Evolutionary conservation across 768 basidiomycete species (phyloP).

Genomic region (Suillus bovinus): DNA sequence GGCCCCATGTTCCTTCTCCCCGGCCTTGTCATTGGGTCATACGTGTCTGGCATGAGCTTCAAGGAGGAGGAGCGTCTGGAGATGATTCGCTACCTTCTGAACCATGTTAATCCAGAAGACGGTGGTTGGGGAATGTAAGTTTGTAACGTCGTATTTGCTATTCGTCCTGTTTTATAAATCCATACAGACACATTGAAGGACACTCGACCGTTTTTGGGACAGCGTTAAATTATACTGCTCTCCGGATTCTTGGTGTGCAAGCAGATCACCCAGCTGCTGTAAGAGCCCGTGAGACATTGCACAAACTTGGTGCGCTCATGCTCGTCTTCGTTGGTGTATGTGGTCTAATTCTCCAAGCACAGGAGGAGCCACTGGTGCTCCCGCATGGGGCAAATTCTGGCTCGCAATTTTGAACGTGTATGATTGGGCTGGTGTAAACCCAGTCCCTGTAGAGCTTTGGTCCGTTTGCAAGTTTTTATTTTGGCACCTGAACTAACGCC

Average conservation of each 20-base stretch:
- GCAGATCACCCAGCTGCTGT: conserved; percentile 84
- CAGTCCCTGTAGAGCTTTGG: conserved; percentile 92
- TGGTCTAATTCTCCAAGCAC: conserved; percentile 4
- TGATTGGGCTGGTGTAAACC: conserved; percentile 94
- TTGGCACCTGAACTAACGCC: not conserved
- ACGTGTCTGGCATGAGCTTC: conserved; percentile 82
- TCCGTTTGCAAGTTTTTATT: conserved; percentile 32
- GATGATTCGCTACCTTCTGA: conserved; percentile 90
- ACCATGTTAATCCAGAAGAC: conserved; percentile 74
- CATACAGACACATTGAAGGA: conserved; percentile 84
- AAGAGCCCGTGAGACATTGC: conserved; percentile 79
- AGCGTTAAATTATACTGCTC: conserved; percentile 83
- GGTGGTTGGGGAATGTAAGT: conserved; percentile 98
- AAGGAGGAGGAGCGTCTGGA: conserved; percentile 80
- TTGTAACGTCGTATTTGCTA: conserved; percentile 6
- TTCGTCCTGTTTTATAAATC: conserved; percentile 2
- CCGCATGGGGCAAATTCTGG: conserved; percentile 98
- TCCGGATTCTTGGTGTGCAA: conserved; percentile 83
- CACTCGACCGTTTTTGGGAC: conserved; percentile 94
- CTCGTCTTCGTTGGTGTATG: not conserved
- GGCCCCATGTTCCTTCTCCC: conserved; percentile 86
- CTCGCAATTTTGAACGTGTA: conserved; percentile 89
- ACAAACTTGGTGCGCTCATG: conserved; percentile 65
- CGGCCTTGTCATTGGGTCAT: conserved; percentile 95
- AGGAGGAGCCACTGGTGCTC: conserved; percentile 80